Percentiles rank a stretch among this genome's conserved stretches.
Evolutionary conservation across 192 early-diverging fungal genomes (phyloP).

Genomic region (Linderina pennispora): DNA sequence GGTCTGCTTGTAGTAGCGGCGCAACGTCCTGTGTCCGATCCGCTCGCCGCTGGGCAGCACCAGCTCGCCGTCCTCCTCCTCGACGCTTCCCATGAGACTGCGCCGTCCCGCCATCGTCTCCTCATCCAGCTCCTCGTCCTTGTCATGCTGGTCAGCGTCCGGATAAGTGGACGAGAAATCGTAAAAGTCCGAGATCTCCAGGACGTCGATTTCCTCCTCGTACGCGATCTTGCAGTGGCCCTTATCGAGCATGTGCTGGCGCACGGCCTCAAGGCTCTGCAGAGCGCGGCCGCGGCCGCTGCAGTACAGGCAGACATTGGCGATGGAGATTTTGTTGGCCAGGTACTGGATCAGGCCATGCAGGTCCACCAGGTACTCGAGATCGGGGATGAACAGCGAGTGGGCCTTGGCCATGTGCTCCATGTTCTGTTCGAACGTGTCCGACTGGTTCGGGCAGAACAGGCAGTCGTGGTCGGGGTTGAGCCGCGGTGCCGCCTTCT

Average conservation of each 20-base stretch:
- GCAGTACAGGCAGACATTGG: conserved; percentile 94
- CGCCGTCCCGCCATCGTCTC: conserved; percentile 26
- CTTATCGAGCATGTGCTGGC: conserved; percentile 92
- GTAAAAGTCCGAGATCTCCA: conserved; percentile 93
- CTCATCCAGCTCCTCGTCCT: conserved; percentile 36
- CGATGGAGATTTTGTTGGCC: conserved; percentile 91
- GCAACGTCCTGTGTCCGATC: conserved; percentile 75
- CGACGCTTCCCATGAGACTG: conserved; percentile 38
- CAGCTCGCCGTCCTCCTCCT: conserved; percentile 79
- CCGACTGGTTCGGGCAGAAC: conserved; percentile 74
- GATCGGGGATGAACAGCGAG: conserved; percentile 95
- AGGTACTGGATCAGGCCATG: conserved; percentile 87
- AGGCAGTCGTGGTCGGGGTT: conserved; percentile 73
- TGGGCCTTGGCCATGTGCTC: conserved; percentile 89
- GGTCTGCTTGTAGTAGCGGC: conserved; percentile 82
- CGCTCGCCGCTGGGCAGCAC: conserved; percentile 78
- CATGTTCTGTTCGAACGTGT: conserved; percentile 67
- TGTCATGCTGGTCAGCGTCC: conserved; percentile 46
- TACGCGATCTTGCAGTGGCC: conserved; percentile 97
- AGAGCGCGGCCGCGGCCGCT: conserved; percentile 82
- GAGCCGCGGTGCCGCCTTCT: conserved; percentile 60
- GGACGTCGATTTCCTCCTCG: conserved; percentile 83
- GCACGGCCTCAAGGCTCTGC: conserved; percentile 86
- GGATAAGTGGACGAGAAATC: conserved; percentile 89
- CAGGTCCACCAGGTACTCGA: conserved; percentile 87